Evolutionary conservation across 495 filamentous ascomycete species (phyloP).

Genomic region (Daldinia childiae): DNA sequence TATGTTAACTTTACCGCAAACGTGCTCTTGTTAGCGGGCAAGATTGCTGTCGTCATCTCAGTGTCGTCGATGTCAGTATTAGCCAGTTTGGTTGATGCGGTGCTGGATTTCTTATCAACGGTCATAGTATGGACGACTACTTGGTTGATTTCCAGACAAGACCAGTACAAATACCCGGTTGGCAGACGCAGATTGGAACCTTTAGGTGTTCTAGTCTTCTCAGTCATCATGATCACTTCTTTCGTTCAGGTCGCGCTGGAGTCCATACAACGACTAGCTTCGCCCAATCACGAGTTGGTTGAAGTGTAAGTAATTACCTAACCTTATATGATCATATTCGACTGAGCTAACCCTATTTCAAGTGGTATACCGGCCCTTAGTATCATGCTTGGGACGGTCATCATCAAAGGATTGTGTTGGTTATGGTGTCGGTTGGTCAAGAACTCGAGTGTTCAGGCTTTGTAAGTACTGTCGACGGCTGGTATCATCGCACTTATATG

Average conservation of each 20-base stretch:
- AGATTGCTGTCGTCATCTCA: constrained; percentile 79
- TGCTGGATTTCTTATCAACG: constrained; percentile 86
- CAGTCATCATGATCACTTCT: constrained; percentile 85
- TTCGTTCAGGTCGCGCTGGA: constrained; percentile 86
- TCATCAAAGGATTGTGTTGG: constrained; percentile 87
- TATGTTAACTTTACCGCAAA: constrained; percentile 90
- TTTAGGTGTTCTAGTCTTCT: constrained; percentile 81
- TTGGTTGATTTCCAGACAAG: constrained; percentile 74
- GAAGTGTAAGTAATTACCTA: constrained; percentile 59
- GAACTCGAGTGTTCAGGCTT: constrained; percentile 87
- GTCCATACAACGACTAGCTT: constrained; percentile 72
- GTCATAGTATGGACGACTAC: constrained; percentile 88
- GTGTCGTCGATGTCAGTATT: constrained; percentile 89
- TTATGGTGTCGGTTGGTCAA: constrained; percentile 89
- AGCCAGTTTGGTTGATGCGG: constrained; percentile 87
- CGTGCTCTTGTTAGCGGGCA: constrained; percentile 76
- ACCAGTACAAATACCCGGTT: constrained; percentile 85
- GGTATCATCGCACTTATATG: background rate
- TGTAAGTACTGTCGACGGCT: constrained; percentile 60
- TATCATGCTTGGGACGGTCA: constrained; percentile 84
- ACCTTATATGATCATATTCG: background rate
- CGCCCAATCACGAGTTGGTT: constrained; percentile 72
- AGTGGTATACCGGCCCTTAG: constrained; percentile 72
- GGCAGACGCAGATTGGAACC: constrained; percentile 79
- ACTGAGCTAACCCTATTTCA: constrained; percentile 13